These are phyloP conservation scores for Parietaria judaica DNA, from an alignment of 306 rosid species.

Conservation along the genomic window DNA sequence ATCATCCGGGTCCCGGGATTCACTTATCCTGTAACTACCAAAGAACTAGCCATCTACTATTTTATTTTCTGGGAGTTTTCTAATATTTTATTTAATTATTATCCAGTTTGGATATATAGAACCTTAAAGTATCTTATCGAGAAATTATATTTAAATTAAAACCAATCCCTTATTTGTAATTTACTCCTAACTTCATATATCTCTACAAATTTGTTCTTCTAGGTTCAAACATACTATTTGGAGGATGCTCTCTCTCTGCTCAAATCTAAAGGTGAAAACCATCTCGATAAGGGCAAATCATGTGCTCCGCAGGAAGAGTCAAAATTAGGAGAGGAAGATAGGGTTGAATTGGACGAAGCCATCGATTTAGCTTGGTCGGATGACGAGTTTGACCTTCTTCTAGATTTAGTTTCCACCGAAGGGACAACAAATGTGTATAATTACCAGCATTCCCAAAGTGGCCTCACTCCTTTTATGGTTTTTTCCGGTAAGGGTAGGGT, in stretches of 20 bases:
- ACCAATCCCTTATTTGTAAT: too few relatives aligned
- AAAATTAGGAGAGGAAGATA: conserved; percentile 54
- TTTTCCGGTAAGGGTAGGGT: conserved; percentile 87
- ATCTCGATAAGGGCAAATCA: conserved; percentile 35
- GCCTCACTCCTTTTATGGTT: conserved; percentile 77
- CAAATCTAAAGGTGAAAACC: conserved; percentile 38
- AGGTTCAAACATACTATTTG: conserved; percentile 77
- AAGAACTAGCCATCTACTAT: conserved; percentile 13
- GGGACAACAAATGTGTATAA: conserved; percentile 42
- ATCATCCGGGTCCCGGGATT: conserved; percentile 81
- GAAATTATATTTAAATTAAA: too few relatives aligned
- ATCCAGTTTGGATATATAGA: too few relatives aligned
- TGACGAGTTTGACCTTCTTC: conserved; percentile 67
- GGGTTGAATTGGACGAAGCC: conserved; percentile 72
- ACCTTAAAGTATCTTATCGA: too few relatives aligned
- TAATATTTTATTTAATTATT: background rate
- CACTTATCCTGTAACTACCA: conserved; percentile 69
- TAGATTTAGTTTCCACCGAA: conserved; percentile 61
- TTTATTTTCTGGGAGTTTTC: background rate
- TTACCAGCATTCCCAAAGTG: conserved; percentile 76
- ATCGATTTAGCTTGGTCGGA: conserved; percentile 72
- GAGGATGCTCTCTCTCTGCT: conserved; percentile 80
- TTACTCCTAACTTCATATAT: too few relatives aligned
- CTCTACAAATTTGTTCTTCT: conserved; percentile 19
- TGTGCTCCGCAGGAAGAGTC: conserved; percentile 23